phyloP scores from a whole-genome alignment of 2,329 filamentous ascomycete species.

The Nannizzia gypsea region DNA sequence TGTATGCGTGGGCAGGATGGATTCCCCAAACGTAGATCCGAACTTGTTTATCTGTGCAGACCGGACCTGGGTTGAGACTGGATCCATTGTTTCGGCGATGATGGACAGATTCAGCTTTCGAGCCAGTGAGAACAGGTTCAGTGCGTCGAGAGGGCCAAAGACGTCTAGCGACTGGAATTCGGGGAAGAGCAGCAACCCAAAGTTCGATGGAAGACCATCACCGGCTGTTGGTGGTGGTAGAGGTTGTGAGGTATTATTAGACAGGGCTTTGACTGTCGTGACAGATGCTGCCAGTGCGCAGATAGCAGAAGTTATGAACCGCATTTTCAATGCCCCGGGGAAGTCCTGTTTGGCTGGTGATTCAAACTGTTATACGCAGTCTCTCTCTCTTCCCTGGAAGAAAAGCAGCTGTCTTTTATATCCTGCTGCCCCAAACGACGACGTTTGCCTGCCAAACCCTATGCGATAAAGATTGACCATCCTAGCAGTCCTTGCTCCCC shows the following conservation, averaged over 20 bases:
- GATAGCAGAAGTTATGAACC: too few species aligned
- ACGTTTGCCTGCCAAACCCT: not conserved
- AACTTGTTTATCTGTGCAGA: conserved; percentile 5
- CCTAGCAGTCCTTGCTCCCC: not conserved
- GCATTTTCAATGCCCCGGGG: not conserved
- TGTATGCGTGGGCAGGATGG: conserved; percentile 42
- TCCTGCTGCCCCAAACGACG: not conserved
- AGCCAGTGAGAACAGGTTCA: conserved; percentile 25
- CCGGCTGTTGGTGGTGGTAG: not conserved
- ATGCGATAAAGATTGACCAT: not conserved
- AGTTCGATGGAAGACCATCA: conserved; percentile 7
- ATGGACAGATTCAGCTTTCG: conserved; percentile 20
- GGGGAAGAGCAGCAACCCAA: conserved; percentile 26
- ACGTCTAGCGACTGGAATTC: conserved; percentile 34
- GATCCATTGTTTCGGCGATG: conserved; percentile 23
- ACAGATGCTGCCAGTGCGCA: not conserved
- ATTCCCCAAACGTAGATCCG: conserved; percentile 24
- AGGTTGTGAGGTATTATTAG: not conserved
- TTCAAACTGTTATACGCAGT: not conserved
- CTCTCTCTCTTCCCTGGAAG: not conserved
- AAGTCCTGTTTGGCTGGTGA: not conserved
- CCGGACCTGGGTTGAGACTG: conserved; percentile 20
- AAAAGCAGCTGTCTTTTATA: not conserved
- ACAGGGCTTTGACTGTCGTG: not conserved
- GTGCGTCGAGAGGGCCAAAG: conserved; percentile 38